These are phyloP conservation scores for Leishmania mexicana DNA, from an alignment of 208 protist species.

Conservation along the genomic window DNA sequence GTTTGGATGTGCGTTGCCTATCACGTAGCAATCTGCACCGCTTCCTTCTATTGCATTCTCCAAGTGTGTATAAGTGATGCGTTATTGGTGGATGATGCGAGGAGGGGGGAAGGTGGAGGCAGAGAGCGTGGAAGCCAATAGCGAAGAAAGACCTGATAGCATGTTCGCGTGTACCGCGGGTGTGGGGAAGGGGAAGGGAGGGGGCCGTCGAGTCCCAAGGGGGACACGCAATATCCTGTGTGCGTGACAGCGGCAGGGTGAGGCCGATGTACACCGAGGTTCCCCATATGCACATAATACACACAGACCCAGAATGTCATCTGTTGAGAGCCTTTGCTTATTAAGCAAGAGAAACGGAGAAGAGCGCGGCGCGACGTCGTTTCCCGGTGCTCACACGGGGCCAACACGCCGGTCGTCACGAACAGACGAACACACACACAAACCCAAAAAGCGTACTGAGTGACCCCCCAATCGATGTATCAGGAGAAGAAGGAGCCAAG, in stretches of 20 bases:
- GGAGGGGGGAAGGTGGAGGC: not conserved
- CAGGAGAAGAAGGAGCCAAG: constrained; percentile 35
- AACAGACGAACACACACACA: not conserved
- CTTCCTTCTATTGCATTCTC: constrained; percentile 12
- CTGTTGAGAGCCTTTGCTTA: not conserved
- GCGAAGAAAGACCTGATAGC: not conserved
- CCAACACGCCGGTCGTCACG: not conserved
- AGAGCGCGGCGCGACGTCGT: not conserved
- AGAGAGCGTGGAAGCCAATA: not conserved
- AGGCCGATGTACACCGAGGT: not conserved
- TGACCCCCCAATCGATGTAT: not conserved
- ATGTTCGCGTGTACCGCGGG: not conserved
- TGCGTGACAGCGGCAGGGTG: not conserved
- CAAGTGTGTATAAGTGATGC: not conserved
- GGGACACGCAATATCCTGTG: not conserved
- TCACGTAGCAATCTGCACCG: not conserved
- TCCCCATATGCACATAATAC: not conserved
- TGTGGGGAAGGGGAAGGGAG: not conserved
- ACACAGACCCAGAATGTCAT: not conserved
- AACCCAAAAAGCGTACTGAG: not conserved
- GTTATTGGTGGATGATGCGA: not conserved
- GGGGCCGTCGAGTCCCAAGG: not conserved
- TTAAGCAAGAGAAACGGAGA: not conserved
- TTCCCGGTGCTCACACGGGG: not conserved
- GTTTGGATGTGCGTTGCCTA: not conserved